These are phyloP conservation scores for Globisporangium yorkense DNA, from an alignment of 352 stramenopile species.

Conservation along the genomic window DNA sequence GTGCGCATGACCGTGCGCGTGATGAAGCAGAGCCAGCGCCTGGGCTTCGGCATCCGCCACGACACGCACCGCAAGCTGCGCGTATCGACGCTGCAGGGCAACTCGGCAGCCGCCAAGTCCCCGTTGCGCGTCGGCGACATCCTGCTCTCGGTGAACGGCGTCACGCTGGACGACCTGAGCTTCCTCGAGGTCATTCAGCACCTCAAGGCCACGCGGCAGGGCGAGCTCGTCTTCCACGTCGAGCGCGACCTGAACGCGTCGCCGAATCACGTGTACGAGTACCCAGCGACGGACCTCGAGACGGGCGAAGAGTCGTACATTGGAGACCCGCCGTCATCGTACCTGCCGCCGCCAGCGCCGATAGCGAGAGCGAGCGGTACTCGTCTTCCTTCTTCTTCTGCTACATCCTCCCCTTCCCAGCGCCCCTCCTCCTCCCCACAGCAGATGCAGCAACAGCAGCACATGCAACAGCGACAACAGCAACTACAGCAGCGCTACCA, in stretches of 20 bases:
- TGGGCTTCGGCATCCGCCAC: constrained; percentile 69
- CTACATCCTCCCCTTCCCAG: background rate
- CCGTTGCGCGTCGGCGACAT: constrained; percentile 52
- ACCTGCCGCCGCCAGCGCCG: background rate
- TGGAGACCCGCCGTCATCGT: constrained; percentile 1
- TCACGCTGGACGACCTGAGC: constrained; percentile 35
- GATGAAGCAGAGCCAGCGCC: constrained; percentile 41
- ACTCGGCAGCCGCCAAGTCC: constrained; percentile 29
- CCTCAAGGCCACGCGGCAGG: constrained; percentile 44
- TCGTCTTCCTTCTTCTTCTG: background rate
- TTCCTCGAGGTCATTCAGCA: constrained; percentile 54
- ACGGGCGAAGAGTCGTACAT: constrained; percentile 5
- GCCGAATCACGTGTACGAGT: constrained; percentile 8
- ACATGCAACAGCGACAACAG: background rate
- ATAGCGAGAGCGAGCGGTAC: background rate
- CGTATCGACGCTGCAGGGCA: constrained; percentile 52
- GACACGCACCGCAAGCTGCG: constrained; percentile 43
- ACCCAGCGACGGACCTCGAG: constrained; percentile 3
- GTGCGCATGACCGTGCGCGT: constrained; percentile 34
- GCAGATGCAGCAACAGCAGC: background rate
- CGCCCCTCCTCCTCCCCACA: background rate
- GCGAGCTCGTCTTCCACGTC: constrained; percentile 53
- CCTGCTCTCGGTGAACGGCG: constrained; percentile 62
- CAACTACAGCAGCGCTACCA: background rate
- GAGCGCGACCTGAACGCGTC: constrained; percentile 20